Conservation (phyloP, 2,329 filamentous ascomycete genomes). For the Bimuria novae-zelandiae region DNA sequence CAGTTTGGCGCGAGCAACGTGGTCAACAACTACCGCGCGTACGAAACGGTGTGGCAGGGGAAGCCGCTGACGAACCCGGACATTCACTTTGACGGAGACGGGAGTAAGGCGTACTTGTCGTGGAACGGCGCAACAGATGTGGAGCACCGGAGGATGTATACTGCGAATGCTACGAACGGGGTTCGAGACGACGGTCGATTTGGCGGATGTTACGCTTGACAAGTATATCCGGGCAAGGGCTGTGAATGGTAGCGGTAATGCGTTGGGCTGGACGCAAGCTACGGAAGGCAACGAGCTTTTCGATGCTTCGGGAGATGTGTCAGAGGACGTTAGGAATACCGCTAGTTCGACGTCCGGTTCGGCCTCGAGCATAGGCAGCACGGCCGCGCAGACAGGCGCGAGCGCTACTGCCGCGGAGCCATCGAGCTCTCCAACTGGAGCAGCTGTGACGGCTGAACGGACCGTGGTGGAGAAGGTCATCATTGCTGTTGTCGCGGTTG, state of each 20-base stretch:
- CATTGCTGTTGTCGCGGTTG: background rate
- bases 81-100: conserved; percentile 18
- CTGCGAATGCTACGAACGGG: conserved; percentile 21
- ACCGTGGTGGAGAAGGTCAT: background rate
- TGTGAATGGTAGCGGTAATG: conserved; percentile 4
- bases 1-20: conserved; percentile 46
- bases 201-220: conserved; percentile 9
- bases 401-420: background rate
- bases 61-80: conserved; percentile 23
- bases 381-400: background rate
- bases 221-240: conserved; percentile 19
- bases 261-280: background rate
- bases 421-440: background rate
- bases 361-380: too few relatives aligned
- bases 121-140: conserved; percentile 37
- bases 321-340: background rate
- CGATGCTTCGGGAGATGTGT: background rate
- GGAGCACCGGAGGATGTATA: conserved; percentile 34
- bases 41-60: conserved; percentile 30
- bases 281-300: background rate
- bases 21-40: conserved; percentile 46
- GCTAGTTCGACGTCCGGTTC: background rate
- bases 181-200: conserved; percentile 20
- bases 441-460: background rate
- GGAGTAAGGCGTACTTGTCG: conserved; percentile 22